phyloP scores from a whole-genome alignment of 2,329 filamentous ascomycete species.

The Xylariales sp. region DNA sequence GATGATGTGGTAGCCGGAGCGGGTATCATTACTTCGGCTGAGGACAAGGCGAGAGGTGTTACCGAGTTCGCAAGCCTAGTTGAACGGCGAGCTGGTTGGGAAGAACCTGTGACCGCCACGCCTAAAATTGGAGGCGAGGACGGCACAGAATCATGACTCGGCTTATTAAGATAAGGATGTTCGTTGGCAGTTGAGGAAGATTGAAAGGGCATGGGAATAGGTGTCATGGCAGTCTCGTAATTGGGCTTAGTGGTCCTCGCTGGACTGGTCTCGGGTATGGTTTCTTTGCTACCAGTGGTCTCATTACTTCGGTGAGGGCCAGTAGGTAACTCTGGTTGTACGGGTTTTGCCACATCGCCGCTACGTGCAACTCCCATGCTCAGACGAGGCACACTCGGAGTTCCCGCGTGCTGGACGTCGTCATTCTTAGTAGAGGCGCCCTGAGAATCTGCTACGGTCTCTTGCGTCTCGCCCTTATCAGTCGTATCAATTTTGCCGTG shows the following conservation, averaged over 20 bases:
- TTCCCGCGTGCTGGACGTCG: too few species aligned
- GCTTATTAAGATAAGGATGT: too few species aligned
- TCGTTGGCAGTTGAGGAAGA: too few species aligned
- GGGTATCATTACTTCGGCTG: slow-evolving; percentile 1
- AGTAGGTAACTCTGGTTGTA: slow-evolving; percentile 1
- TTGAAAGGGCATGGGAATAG: too few species aligned
- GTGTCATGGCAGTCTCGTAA: background rate
- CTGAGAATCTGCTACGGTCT: slow-evolving; percentile 28
- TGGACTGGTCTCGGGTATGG: slow-evolving; percentile 28
- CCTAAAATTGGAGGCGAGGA: slow-evolving; percentile 18
- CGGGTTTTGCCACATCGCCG: too few species aligned
- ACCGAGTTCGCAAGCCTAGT: slow-evolving; percentile 12
- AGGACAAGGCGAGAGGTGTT: slow-evolving; percentile 17
- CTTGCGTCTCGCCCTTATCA: slow-evolving; percentile 21
- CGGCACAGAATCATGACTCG: slow-evolving; percentile 5
- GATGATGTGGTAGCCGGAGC: slow-evolving; percentile 18
- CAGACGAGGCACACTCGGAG: too few species aligned
- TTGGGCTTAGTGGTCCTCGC: slow-evolving; percentile 7
- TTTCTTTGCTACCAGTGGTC: slow-evolving; percentile 17
- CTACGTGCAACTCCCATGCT: too few species aligned
- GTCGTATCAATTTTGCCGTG: slow-evolving; percentile 11
- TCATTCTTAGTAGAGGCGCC: slow-evolving; percentile 10
- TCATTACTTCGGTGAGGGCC: background rate
- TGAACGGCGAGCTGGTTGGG: slow-evolving; percentile 18
- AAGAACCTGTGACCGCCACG: slow-evolving; percentile 19